A percentile compares a stretch with the other conserved stretches of the same genome.
These are phyloP conservation scores for Simmondsia chinensis DNA, from an alignment of 148 eudicot genomes.

Conservation along the genomic window DNA sequence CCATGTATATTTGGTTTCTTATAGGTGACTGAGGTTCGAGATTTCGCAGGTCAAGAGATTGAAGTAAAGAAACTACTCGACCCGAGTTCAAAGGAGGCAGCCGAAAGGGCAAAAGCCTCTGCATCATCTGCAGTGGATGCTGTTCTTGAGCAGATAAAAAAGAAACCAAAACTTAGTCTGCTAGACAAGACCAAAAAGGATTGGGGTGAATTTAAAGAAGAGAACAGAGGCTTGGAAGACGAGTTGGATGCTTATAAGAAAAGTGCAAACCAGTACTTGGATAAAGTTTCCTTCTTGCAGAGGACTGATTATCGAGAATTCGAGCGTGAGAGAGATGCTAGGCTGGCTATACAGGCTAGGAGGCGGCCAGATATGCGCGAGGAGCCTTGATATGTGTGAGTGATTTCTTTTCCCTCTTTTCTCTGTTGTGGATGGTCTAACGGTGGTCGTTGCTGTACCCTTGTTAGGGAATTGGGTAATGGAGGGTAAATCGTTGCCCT, in stretches of 20 bases:
- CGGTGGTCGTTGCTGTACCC: no score
- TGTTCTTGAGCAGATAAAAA: conserved; percentile 86
- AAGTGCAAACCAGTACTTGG: conserved; percentile 89
- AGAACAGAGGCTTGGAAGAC: conserved; percentile 71
- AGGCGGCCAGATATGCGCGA: conserved; percentile 65
- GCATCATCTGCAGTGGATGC: conserved; percentile 73
- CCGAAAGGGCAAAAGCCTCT: conserved; percentile 50
- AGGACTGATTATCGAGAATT: conserved; percentile 80
- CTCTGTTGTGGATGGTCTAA: no score
- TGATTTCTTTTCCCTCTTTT: no score
- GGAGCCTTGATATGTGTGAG: conserved; percentile 40
- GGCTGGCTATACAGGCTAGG: conserved; percentile 69
- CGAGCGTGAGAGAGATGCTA: conserved; percentile 86
- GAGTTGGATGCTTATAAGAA: conserved; percentile 88
- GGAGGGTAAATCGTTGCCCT: no score
- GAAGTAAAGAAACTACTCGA: conserved; percentile 72
- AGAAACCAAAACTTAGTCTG: conserved; percentile 84
- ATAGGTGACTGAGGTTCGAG: conserved; percentile 73
- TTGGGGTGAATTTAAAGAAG: conserved; percentile 95
- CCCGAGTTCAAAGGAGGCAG: conserved; percentile 50
- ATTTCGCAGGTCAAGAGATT: conserved; percentile 83
- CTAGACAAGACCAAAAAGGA: conserved; percentile 98
- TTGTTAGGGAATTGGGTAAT: no score
- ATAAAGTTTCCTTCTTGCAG: conserved; percentile 70
- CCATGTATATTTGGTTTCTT: conserved; percentile 10